Evolutionary conservation across 2,329 filamentous ascomycete species (phyloP), one percentile per base, ranked within the genome.

Genomic region (Scopulariopsis brevicaulis): DNA sequence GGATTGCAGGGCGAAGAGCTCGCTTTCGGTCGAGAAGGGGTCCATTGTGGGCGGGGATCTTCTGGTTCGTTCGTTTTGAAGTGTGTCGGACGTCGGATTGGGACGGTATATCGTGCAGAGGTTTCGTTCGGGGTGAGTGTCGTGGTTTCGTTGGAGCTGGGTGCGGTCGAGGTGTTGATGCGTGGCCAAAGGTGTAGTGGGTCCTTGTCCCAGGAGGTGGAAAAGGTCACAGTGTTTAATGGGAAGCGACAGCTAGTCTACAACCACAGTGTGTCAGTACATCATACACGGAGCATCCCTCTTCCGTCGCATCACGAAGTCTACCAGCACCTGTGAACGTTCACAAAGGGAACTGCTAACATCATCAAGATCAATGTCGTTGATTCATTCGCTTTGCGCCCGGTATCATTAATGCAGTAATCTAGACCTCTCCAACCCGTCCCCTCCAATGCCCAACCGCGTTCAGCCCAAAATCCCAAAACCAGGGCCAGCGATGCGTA

Each of bases 1-100:
- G 72, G 82, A 86, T 75, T 86, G 83, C 63, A 87, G 81, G 73
- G 85, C 87, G 70, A 87, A 81, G 65, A 88, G 74, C 75, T 88
- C 85, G 73, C 84, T 84, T 72, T 87, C 84, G 63, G 83, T 79
- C 54, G 83, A 86, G 71, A 85, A 88, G 63, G 84, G 83, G 70
- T 87, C 84, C 84, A 87, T 87, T 43, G 63, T 72, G 69, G 66
- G 62, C 64, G 64, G 61, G 64, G 4, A 32, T 32, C 4, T 32
- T 32, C 28, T 32, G 61, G 64, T 61, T 48, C 40, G 59, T 53
- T 20, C 37, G 54, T 22, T 40, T 20, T 8, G 46, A 50, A 22
- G 8, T 20, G 20, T 50, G 11, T 50, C 5, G 20, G n/a, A 24
- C 2, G 46, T 11, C n/a, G 46, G 20, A 50, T 50, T 50, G 22